A percentile compares a stretch with the other conserved stretches of the same genome.
These are phyloP conservation scores for Boletus sensibilis DNA, from an alignment of 768 basidiomycete species.

Conservation along the genomic window DNA sequence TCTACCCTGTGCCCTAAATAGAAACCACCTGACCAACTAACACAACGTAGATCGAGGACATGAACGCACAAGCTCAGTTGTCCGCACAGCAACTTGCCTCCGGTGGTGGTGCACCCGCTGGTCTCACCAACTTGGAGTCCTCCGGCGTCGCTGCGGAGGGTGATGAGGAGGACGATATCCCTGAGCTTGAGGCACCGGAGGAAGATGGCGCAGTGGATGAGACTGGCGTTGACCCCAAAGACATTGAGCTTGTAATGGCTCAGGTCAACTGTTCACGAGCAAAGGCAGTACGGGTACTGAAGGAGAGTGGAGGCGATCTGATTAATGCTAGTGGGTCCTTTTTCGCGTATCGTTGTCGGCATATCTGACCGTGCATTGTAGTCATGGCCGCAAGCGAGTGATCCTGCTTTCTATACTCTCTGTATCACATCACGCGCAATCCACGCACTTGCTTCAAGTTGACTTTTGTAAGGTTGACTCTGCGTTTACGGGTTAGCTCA, in stretches of 20 bases:
- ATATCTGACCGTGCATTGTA: conserved; percentile 31
- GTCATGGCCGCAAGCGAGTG: conserved; percentile 94
- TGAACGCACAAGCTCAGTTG: conserved; percentile 77
- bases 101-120: conserved; percentile 43
- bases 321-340: conserved; percentile 89
- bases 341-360: neutral
- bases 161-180: conserved; percentile 76
- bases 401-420: conserved; percentile 35
- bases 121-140: conserved; percentile 48
- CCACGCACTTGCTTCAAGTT: conserved; percentile 15
- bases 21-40: neutral
- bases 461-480: neutral
- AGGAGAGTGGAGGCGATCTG: conserved; percentile 89
- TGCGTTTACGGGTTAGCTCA: conserved; percentile 3
- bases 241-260: conserved; percentile 91
- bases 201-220: conserved; percentile 84
- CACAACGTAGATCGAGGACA: conserved; percentile 70
- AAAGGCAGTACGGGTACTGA: conserved; percentile 87
- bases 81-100: conserved; percentile 74
- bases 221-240: conserved; percentile 87
- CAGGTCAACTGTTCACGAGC: conserved; percentile 88
- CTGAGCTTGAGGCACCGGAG: conserved; percentile 78
- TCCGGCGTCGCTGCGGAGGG: conserved; percentile 49
- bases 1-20: conserved; percentile 12
- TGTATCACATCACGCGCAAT: conserved; percentile 32